These are phyloP conservation scores for Microdochium nivale DNA, from an alignment of 2,329 filamentous ascomycete genomes.

Conservation along the genomic window DNA sequence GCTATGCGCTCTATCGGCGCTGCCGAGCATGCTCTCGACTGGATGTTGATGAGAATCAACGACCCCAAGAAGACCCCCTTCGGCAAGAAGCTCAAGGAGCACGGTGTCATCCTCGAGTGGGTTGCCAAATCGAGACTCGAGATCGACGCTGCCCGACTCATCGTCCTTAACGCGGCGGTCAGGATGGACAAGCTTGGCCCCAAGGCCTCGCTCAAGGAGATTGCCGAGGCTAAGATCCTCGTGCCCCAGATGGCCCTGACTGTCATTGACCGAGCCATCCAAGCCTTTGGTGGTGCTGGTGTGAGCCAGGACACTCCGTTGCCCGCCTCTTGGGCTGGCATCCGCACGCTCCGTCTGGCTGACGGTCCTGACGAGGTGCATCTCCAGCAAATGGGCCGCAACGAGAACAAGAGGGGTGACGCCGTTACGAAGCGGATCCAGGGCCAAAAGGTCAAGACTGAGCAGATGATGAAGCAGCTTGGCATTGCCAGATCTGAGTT, in stretches of 20 bases:
- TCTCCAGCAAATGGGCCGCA: constrained; percentile 68
- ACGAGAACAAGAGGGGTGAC: constrained; percentile 65
- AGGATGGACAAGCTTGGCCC: constrained; percentile 86
- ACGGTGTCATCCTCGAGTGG: constrained; percentile 93
- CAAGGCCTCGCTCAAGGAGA: constrained; percentile 85
- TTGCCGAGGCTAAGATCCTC: constrained; percentile 90
- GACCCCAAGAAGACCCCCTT: constrained; percentile 87
- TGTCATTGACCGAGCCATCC: constrained; percentile 90
- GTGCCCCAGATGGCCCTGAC: constrained; percentile 74
- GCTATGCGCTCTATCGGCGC: constrained; percentile 92
- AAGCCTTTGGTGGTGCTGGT: constrained; percentile 84
- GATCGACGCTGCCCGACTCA: constrained; percentile 82
- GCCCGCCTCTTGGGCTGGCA: constrained; percentile 71
- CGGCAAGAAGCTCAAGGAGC: constrained; percentile 75
- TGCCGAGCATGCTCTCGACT: constrained; percentile 84
- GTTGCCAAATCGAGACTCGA: constrained; percentile 88
- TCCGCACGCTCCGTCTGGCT: constrained; percentile 75
- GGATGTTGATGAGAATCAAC: constrained; percentile 91
- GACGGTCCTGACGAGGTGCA: constrained; percentile 98
- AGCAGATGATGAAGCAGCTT: constrained; percentile 56
- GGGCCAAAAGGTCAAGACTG: constrained; percentile 56
- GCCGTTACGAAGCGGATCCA: constrained; percentile 53
- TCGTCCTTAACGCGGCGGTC: constrained; percentile 90
- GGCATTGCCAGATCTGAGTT: constrained; percentile 35
- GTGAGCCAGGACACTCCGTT: constrained; percentile 92